A percentile compares a stretch with the other conserved stretches of the same genome.
These are phyloP conservation scores for Zygoascus flipseniorum DNA, from an alignment of 805 yeast genomes.

Conservation along the genomic window DNA sequence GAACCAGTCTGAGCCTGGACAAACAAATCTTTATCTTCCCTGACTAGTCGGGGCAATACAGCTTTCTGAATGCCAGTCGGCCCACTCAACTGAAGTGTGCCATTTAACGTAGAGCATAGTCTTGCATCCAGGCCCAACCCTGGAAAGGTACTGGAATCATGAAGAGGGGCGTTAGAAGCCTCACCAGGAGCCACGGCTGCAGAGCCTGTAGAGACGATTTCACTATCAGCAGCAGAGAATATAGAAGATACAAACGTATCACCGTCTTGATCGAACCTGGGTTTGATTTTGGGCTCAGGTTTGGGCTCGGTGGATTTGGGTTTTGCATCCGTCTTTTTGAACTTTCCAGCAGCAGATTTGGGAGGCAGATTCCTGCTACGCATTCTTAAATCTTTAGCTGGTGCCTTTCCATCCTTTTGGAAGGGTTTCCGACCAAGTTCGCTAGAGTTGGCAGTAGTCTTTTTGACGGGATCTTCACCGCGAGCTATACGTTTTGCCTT, in stretches of 20 bases:
- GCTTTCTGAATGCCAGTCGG: conserved; percentile 87
- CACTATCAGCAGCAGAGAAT: conserved; percentile 4
- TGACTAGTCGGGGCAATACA: conserved; percentile 56
- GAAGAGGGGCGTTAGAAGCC: conserved; percentile 85
- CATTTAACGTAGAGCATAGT: conserved; percentile 46
- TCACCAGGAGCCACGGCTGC: conserved; percentile 15
- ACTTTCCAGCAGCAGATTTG: neutral
- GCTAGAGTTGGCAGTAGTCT: conserved; percentile 1
- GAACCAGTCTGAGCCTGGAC: conserved; percentile 98
- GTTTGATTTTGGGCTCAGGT: neutral
- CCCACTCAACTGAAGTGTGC: conserved; percentile 36
- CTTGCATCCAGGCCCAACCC: conserved; percentile 59
- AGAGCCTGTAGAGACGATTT: neutral
- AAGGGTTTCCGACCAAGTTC: neutral
- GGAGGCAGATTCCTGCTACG: neutral
- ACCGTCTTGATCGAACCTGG: conserved; percentile 12
- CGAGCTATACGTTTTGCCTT: conserved; percentile 38
- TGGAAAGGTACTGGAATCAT: conserved; percentile 57
- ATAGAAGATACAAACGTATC: conserved; percentile 14
- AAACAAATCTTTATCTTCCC: conserved; percentile 54
- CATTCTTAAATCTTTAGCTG: neutral
- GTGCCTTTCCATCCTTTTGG: neutral
- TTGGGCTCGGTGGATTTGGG: neutral
- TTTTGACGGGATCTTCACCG: conserved; percentile 1
- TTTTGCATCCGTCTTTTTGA: conserved; percentile 1